Evolutionary conservation across 208 protist genomes (phyloP), one percentile per base, ranked within the genome.

Genomic region (Acanthamoeba culbertsoni): DNA sequence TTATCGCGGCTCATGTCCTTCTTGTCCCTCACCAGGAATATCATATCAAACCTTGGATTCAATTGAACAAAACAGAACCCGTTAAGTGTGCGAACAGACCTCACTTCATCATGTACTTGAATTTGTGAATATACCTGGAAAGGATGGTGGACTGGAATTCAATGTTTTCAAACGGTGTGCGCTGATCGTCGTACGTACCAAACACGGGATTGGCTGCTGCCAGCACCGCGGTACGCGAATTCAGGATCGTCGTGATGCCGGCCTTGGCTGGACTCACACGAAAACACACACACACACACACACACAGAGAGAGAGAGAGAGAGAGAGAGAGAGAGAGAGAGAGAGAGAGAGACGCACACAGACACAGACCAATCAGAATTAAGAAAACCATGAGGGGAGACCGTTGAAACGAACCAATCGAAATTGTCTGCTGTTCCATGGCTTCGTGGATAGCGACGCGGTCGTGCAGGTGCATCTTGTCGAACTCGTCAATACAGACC

Each of bases 401-500:
- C 35, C 6, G 55, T 7, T 14, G 18, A 18, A 92, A 92, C 97
- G 99, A 99, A 68, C 99, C 99, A 94, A 99, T 99, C 12, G 99
- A 99, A 91, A 99, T 99, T 37, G 99, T 99, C 96, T 99, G 99
- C 95, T 99, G 99, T 95, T 99, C 99, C 99, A 99, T 99, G 26
- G 99, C 99, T 96, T 99, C 99, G 95, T 99, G 99, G 86, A 99
- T 99, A 33, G n/a, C 51, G 98, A 99, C 10, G 99, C 98, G 97
- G 92, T 99, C 99, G 94, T 98, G 95, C 18, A 99, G 97, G 48
- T 98, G 95, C 99, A 99, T 99, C 96, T 99, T 99, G 95, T 99
- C 99, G 97, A 99, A 99, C 98, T 99, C 99, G 96, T 99, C 99
- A 90, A 99, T 99, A 96, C 99, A 99, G 5, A 99, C 98, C n/a